Evolutionary conservation across 176 grass and related monocot genomes (phyloP).

Genomic region (Zizania latifolia): DNA sequence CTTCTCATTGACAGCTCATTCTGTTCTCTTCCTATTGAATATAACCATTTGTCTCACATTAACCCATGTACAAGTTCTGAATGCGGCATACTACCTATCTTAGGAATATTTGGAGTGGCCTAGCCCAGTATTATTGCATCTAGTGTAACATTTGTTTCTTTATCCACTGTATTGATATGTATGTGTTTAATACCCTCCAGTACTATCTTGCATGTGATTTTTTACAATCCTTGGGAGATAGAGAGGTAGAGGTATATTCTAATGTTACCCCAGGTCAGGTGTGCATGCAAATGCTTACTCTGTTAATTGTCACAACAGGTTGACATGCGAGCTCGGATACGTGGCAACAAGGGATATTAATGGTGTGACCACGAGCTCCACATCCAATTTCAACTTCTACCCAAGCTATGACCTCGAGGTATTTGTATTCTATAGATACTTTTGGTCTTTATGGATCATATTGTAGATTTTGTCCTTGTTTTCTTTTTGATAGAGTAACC

Average conservation of each 20-base stretch:
- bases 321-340: slow-evolving; percentile 95
- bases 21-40: background rate
- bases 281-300: slow-evolving; percentile 7
- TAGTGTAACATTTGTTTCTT: background rate
- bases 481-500: background rate
- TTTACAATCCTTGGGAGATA: background rate
- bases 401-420: background rate
- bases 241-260: background rate
- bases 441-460: background rate
- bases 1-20: background rate
- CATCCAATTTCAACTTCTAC: background rate
- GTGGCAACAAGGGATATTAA: slow-evolving; percentile 92
- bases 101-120: background rate
- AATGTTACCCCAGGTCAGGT: background rate
- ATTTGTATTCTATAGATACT: background rate
- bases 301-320: slow-evolving; percentile 53
- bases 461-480: background rate
- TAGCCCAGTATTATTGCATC: slow-evolving; percentile 12
- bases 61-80: slow-evolving; percentile 17
- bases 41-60: background rate
- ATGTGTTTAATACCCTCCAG: background rate
- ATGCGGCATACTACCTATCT: slow-evolving; percentile 27
- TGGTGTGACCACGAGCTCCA: background rate
- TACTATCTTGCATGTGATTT: background rate
- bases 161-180: background rate